Evolutionary conservation across 352 stramenopile genomes (phyloP), one percentile per base, ranked within the genome.

Genomic region (Globisporangium cederbergense): DNA sequence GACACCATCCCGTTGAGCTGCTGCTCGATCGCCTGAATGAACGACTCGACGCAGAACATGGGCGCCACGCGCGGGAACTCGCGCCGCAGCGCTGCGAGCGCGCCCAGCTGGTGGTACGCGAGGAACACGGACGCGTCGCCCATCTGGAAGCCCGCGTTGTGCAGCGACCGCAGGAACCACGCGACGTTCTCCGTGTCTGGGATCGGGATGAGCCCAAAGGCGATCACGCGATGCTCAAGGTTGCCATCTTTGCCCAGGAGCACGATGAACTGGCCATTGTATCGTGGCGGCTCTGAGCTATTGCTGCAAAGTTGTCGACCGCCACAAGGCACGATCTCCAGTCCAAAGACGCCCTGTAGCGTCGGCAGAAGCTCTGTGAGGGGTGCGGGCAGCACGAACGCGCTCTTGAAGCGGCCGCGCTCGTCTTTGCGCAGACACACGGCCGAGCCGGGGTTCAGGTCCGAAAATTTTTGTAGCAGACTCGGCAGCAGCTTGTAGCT

Each of bases 401-500:
- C 76, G 13, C 85, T 81, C 32, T 89, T 72, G 57, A 94, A 94
- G 52, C 88, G 83, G 18, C 76, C 73, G 20, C 80, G 70, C 20
- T 77, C 56, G 38, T 89, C 77, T 58, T 88, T 89, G 47, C 88
- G 78, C 58, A 91, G 88, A 18, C 68, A 72, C 6, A 84, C 74
- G 8, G 69, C 81, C 0, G 85, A 91, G 1, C 75, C 79, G 10
- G 83, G 76, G 60, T 94, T 94, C 65, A 90, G 89, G 54, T 79
- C 83, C 9, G 67, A 72, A 64, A 90, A 92, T 6, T 81, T 86
- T 42, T 89, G 76, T 9, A 92, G 67, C 25, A 94, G 58, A 38
- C 79, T 90, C 22, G 85, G 81, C 25, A 94, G 86, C 55, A 91
- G 86, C 67, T 91, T 91, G 74, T 94, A 94, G 68, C 82, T 91